Percentiles rank a stretch among this genome's conserved stretches.
Conservation (phyloP, 2,329 filamentous ascomycete species). For the Blastomyces emzantsi region DNA sequence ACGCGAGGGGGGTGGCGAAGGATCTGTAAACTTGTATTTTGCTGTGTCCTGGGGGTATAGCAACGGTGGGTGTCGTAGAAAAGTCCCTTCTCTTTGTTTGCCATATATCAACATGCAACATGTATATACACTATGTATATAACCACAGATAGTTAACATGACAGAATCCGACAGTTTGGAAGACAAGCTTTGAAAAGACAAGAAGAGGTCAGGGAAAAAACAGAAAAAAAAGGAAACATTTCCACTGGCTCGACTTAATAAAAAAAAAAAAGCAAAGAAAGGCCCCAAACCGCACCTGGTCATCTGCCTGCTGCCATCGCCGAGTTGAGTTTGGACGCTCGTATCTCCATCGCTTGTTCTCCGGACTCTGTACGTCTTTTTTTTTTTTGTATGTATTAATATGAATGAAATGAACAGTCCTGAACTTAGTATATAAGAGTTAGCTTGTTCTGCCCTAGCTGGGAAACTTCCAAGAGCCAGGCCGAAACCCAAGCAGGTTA, state of each 20-base stretch:
- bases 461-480: too few relatives aligned
- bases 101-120: too few relatives aligned
- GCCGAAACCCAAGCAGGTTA: neutral
- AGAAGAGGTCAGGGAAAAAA: neutral
- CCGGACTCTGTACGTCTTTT: too few relatives aligned
- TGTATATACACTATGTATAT: too few relatives aligned
- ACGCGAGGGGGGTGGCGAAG: too few relatives aligned
- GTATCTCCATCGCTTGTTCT: neutral
- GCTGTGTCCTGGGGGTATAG: too few relatives aligned
- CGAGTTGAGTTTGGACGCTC: neutral
- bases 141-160: neutral
- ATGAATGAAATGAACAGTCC: too few relatives aligned
- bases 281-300: conserved; percentile 1
- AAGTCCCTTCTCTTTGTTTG: too few relatives aligned
- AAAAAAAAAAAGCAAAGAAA: conserved; percentile 7
- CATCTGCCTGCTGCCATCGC: conserved; percentile 5
- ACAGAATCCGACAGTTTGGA: too few relatives aligned
- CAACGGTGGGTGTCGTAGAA: too few relatives aligned
- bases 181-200: neutral
- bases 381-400: too few relatives aligned
- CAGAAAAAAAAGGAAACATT: neutral
- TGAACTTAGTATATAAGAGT: neutral
- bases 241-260: neutral
- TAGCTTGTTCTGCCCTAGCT: neutral
- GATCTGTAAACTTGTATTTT: too few relatives aligned